phyloP scores from a whole-genome alignment of 176 grass and related monocot genomes.

The Melocanna baccifera region DNA sequence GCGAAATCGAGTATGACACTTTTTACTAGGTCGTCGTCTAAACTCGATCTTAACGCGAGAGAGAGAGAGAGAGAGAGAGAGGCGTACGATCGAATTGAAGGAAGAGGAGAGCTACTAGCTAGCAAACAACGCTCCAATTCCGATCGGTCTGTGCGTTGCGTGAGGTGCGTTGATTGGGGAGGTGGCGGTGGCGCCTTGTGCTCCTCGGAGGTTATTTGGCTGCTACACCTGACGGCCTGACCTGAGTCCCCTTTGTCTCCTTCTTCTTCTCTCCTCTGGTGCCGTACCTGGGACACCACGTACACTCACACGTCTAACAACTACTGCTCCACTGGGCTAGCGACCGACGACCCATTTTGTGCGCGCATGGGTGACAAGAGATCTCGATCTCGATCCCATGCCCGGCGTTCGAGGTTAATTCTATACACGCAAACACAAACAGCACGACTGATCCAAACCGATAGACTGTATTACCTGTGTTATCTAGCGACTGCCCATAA shows the following conservation, averaged over 20 bases:
- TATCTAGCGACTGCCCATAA: background rate
- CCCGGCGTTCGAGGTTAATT: background rate
- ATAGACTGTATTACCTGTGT: background rate
- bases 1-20: conserved; percentile 6
- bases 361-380: background rate
- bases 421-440: background rate
- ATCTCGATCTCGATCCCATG: background rate
- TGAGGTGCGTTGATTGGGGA: background rate
- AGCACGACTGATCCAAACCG: background rate
- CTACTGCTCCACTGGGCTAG: background rate
- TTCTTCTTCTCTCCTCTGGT: background rate
- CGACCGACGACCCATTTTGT: background rate
- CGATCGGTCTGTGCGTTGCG: background rate
- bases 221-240: background rate
- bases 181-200: conserved; percentile 2
- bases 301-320: background rate
- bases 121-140: conserved; percentile 34
- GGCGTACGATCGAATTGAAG: background rate
- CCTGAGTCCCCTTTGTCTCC: background rate
- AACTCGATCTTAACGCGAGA: background rate
- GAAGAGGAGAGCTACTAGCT: background rate
- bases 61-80: background rate
- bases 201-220: conserved; percentile 28
- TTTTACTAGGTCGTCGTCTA: background rate
- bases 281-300: background rate